A percentile compares a stretch with the other conserved stretches of the same genome.
Evolutionary conservation across 805 yeast genomes (phyloP).

Genomic region (Jamesozyma spencerorum): DNA sequence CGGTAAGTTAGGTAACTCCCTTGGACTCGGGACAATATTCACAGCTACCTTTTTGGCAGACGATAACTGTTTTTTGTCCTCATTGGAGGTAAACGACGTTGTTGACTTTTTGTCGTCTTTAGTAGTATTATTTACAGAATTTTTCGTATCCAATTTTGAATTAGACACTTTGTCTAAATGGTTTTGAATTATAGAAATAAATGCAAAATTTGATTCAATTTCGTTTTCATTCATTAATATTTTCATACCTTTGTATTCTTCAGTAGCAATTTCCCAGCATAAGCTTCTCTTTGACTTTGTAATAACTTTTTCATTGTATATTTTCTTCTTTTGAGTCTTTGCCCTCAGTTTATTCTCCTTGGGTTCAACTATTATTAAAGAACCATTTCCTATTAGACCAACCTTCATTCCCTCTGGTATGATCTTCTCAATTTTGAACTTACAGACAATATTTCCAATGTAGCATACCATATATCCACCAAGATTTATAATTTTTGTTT

Average conservation of each 20-base stretch:
- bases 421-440: conserved; percentile 43
- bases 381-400: conserved; percentile 51
- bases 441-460: conserved; percentile 54
- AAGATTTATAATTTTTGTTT: conserved; percentile 63
- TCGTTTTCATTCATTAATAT: conserved; percentile 5
- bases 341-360: conserved; percentile 33
- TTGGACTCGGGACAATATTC: neutral
- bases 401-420: conserved; percentile 31
- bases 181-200: conserved; percentile 23
- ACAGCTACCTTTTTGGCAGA: conserved; percentile 3
- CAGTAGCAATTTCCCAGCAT: neutral
- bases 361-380: conserved; percentile 76
- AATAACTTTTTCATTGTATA: neutral
- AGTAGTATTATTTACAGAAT: neutral
- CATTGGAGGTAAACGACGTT: neutral
- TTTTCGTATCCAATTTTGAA: conserved; percentile 5
- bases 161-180: conserved; percentile 23
- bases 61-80: neutral
- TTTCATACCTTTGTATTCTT: neutral
- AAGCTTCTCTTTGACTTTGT: conserved; percentile 5
- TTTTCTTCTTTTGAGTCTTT: conserved; percentile 5
- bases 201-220: conserved; percentile 17
- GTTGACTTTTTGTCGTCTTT: neutral
- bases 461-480: conserved; percentile 57
- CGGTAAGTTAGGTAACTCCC: conserved; percentile 6